These are phyloP conservation scores for Gossypium australe DNA, from an alignment of 345 rosid species.

Conservation along the genomic window DNA sequence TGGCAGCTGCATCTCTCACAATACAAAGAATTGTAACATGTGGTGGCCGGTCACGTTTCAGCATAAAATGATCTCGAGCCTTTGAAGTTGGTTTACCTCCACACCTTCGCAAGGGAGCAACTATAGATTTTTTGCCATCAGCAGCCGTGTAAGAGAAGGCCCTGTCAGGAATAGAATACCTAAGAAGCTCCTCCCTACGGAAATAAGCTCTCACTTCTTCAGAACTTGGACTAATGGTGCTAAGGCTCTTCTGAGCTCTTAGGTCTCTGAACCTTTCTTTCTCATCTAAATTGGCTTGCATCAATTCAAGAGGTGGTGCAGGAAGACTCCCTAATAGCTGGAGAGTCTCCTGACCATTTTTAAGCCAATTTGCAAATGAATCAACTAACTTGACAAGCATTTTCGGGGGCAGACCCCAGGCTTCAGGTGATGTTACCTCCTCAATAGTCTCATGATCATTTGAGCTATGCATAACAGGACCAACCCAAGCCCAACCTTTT, in stretches of 20 bases:
- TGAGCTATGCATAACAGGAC: constrained; percentile 51
- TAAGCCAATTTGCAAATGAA: constrained; percentile 96
- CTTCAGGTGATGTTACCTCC: constrained; percentile 94
- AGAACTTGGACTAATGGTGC: constrained; percentile 69
- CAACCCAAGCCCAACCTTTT: constrained; percentile 93
- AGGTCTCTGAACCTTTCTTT: constrained; percentile 96
- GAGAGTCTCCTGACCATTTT: constrained; percentile 90
- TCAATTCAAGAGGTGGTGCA: constrained; percentile 73
- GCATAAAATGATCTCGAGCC: constrained; percentile 98
- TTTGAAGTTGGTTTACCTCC: constrained; percentile 99
- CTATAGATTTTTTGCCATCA: constrained; percentile 93
- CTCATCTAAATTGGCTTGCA: constrained; percentile 84
- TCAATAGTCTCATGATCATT: constrained; percentile 62
- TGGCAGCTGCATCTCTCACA: constrained; percentile 96
- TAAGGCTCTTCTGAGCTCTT: constrained; percentile 98
- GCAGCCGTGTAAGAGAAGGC: constrained; percentile 96
- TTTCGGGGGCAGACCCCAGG: constrained; percentile 91
- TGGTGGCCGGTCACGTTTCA: constrained; percentile 98
- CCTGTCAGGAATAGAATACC: constrained; percentile 98
- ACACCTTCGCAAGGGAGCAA: constrained; percentile 97
- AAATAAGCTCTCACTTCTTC: constrained; percentile 91
- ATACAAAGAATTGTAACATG: constrained; percentile 98
- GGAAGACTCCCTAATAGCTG: constrained; percentile 96
- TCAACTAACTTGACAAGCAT: constrained; percentile 96
- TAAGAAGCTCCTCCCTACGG: constrained; percentile 80